These are phyloP conservation scores for Trichoderma pleuroti DNA, from an alignment of 2,329 filamentous ascomycete species.

Conservation along the genomic window DNA sequence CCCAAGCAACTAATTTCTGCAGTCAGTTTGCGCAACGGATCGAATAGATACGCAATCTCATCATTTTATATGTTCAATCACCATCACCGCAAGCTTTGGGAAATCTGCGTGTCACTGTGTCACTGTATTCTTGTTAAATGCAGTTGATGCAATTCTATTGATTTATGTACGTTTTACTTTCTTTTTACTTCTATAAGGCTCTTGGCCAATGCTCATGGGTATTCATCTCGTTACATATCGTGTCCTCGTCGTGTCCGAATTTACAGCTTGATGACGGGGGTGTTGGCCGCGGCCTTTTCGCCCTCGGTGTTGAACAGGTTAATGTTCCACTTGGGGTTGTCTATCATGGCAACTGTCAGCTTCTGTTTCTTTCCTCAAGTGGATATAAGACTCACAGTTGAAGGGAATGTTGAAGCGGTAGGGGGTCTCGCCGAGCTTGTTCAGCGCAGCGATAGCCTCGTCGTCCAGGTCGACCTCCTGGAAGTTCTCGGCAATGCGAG, in stretches of 20 bases:
- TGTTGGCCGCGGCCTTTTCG: conserved; percentile 48
- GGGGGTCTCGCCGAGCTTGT: conserved; percentile 55
- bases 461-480: conserved; percentile 60
- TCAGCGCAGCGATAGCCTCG: conserved; percentile 57
- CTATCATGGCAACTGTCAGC: conserved; percentile 24
- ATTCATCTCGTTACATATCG: neutral
- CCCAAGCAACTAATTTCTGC: neutral
- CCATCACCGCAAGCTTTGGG: neutral
- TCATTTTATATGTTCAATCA: neutral
- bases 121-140: neutral
- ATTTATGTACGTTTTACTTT: neutral
- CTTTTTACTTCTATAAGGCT: neutral
- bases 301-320: conserved; percentile 53
- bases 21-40: neutral
- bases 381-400: conserved; percentile 34
- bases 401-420: conserved; percentile 45
- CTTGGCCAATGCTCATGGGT: conserved; percentile 5
- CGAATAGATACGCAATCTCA: neutral
- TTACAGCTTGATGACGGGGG: conserved; percentile 40
- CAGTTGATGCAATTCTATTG: conserved; percentile 1
- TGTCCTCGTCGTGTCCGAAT: neutral
- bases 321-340: conserved; percentile 54
- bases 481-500: conserved; percentile 67
- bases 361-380: neutral
- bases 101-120: neutral